Evolutionary conservation across 2,329 filamentous ascomycete species (phyloP), one percentile per base, ranked within the genome.

Genomic region (Pseudocercospora pini-densiflorae): DNA sequence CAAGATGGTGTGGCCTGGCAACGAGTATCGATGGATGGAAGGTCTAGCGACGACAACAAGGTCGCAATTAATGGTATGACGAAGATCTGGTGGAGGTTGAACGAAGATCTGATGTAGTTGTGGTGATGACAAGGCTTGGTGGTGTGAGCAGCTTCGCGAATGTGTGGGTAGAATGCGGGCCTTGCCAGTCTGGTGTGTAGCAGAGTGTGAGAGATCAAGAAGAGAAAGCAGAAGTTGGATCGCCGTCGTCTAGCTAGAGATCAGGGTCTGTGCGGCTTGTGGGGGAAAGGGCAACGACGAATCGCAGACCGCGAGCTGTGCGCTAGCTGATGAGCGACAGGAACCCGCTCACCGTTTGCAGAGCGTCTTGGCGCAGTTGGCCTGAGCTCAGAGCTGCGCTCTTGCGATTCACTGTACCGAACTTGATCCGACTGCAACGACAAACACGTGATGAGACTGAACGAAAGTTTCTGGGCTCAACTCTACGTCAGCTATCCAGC

Each of bases 1-100:
- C 31, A 31, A 16, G 19, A 31, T 36, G 16, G 33, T 58, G 31
- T 36, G 31, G 55, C 43, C 40, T 61, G 24, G 24, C 16, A 61
- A 61, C 59, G 59, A 51, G 40, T 51, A 23, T 33, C 3, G 57
- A 58, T 36, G 21, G 57, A 51, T 57, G 63, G 33, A 57, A 31
- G 47, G 63, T 61, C n/a, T 21, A 31, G 63, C 63, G 63, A 58
- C 62, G 57, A 14, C 49, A 57, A 27, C 29, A 58, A 61, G 58
- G 63, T 61, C 36, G 62, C 45, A 59, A 57, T 61, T 36, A 23
- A 58, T 49, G 31, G 57, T 29, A 31, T 47, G n/a, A 45, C 45
- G 45, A 31, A 51, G 10, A 29, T 57, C 23, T 54, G 49, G 36
- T 63, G 61, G 40, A 58, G 33, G 51, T 2, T 19, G 10, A 47